Evolutionary conservation across 2,329 filamentous ascomycete genomes (phyloP).

Genomic region (Corynespora cassiicola): DNA sequence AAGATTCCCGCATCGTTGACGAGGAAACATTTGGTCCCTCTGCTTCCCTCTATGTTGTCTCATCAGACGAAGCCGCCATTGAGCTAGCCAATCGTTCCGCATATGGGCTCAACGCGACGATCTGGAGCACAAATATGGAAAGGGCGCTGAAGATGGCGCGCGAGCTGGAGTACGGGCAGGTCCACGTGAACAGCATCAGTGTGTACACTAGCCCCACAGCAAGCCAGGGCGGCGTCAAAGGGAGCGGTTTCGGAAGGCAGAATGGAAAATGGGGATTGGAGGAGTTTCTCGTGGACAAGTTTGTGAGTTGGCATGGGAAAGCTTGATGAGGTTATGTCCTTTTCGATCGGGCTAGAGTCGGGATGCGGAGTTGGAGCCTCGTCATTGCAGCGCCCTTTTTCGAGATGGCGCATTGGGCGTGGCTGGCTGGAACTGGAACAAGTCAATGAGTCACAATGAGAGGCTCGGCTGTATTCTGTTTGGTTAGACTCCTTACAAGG

Average conservation of each 20-base stretch:
- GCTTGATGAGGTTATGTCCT: too few species aligned
- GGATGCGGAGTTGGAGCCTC: too few species aligned
- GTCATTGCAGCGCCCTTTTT: too few species aligned
- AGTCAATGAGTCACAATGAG: too few species aligned
- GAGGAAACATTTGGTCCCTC: conserved; percentile 42
- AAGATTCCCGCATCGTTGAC: conserved; percentile 27
- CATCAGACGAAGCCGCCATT: conserved; percentile 40
- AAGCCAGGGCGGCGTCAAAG: conserved; percentile 55
- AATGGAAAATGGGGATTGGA: conserved; percentile 50
- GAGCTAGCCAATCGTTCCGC: conserved; percentile 35
- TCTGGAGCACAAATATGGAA: conserved; percentile 26
- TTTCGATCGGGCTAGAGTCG: too few species aligned
- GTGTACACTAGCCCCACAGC: conserved; percentile 52
- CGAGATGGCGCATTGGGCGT: too few species aligned
- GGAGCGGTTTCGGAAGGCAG: conserved; percentile 53
- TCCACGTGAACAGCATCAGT: conserved; percentile 56
- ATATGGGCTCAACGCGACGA: conserved; percentile 37
- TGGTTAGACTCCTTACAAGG: too few species aligned
- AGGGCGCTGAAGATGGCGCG: conserved; percentile 25
- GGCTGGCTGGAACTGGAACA: too few species aligned
- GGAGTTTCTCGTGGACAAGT: conserved; percentile 49
- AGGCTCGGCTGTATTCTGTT: too few species aligned
- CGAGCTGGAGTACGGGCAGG: conserved; percentile 28
- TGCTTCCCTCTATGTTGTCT: conserved; percentile 26
- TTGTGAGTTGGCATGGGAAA: conserved; percentile 39